Evolutionary conservation across 2,329 filamentous ascomycete genomes (phyloP), one percentile per base, ranked within the genome.

Genomic region (Ilyonectria destructans): DNA sequence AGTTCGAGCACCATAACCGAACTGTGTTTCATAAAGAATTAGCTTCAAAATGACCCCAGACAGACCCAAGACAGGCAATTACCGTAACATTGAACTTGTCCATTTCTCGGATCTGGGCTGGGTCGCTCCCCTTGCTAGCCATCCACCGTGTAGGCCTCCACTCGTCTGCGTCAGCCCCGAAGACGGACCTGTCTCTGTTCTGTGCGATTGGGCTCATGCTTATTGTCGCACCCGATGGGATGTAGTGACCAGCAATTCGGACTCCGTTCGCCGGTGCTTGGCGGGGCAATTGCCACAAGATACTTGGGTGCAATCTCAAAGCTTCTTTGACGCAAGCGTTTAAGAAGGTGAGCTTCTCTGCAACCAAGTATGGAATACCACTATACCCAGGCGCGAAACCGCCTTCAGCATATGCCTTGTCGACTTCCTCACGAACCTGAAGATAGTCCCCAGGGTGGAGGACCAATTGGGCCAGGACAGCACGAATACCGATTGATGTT

Each of bases 61-160:
- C 26, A 26, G 26, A 26, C 26, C 6, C 5, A 26, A 26, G 46
- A 21, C 46, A 49, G 5, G 23, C 46, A 49, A 21, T 49, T 21
- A 49, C 46, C 46, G 46, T 49, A 26, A 49, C 46, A 19, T 49
- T 49, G 6, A 17, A 49, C 46, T 49, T 49, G 46, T 49, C 46
- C 46, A 49, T 49, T n/a, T 49, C 19, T n/a, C 23, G 15, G 1
- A 49, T 3, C 46, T 49, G 13, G 10, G 12, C 19, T 26, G 15
- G 13, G 46, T 12, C 19, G n/a, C 15, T 19, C 19, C n/a, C 46
- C 23, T 49, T 49, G 37, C 37, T 6, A 4, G 17, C 17, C 13
- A 40, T 40, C 37, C 37, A 40, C 37, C 37, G 37, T 1, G 13
- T n/a, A 2, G 37, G 37, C 37, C 17, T 40, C 37, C 37, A 40